Evolutionary conservation across 2,329 filamentous ascomycete genomes (phyloP).

Genomic region (Diplocarpon mali): DNA sequence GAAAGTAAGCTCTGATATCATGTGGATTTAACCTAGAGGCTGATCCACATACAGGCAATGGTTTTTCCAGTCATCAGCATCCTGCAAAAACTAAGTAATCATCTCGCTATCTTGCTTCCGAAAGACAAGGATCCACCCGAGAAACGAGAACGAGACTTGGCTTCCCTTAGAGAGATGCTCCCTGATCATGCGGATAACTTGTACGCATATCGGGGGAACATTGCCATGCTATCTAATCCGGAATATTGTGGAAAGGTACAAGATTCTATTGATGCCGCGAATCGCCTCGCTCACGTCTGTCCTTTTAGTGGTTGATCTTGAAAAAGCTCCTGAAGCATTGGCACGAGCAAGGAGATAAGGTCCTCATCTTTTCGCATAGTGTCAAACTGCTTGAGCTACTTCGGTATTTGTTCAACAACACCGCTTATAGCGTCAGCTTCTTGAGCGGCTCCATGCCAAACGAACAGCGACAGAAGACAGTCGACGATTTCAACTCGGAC

Average conservation of each 20-base stretch:
- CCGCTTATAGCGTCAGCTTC: slow-evolving; percentile 83
- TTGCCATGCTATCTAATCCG: slow-evolving; percentile 71
- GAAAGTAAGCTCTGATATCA: slow-evolving; percentile 38
- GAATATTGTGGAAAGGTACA: slow-evolving; percentile 76
- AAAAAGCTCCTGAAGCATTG: slow-evolving; percentile 81
- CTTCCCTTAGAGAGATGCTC: slow-evolving; percentile 61
- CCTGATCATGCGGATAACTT: slow-evolving; percentile 66
- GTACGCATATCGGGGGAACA: slow-evolving; percentile 64
- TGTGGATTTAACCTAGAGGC: slow-evolving; percentile 24
- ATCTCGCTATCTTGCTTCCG: slow-evolving; percentile 81
- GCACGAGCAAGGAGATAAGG: slow-evolving; percentile 84
- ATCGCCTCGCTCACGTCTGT: slow-evolving; percentile 1
- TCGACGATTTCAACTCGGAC: slow-evolving; percentile 87
- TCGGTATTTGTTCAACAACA: slow-evolving; percentile 74
- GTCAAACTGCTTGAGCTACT: slow-evolving; percentile 77
- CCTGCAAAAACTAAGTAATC: slow-evolving; percentile 82
- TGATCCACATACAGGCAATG: slow-evolving; percentile 37
- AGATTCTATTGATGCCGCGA: not conserved
- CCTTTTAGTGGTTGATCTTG: slow-evolving; percentile 68
- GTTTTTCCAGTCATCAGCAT: slow-evolving; percentile 79
- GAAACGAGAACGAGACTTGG: slow-evolving; percentile 68
- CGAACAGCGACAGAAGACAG: slow-evolving; percentile 68
- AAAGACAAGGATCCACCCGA: slow-evolving; percentile 48
- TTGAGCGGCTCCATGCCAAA: slow-evolving; percentile 77
- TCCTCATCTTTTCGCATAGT: slow-evolving; percentile 88